These are phyloP conservation scores for Trichoderma oligosporum DNA, from an alignment of 2,329 filamentous ascomycete species.

Conservation along the genomic window DNA sequence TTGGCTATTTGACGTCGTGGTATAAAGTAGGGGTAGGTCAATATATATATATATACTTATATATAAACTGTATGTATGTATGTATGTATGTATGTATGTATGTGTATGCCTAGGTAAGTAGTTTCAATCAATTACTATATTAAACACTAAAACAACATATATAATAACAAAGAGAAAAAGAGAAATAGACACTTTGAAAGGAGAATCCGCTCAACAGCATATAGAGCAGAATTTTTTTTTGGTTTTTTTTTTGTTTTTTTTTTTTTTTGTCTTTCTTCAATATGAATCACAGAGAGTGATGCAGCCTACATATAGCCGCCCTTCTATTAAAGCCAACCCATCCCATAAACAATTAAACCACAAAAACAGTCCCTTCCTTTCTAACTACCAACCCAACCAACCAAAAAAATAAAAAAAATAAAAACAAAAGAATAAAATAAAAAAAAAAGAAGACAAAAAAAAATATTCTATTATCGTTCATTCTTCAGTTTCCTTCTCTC, in stretches of 20 bases:
- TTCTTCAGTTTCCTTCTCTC: slow-evolving; percentile 8
- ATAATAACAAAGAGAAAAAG: neutral
- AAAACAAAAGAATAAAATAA: neutral
- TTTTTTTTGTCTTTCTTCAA: neutral
- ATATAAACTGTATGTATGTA: slow-evolving; percentile 12
- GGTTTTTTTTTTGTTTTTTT: neutral
- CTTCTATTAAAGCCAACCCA: slow-evolving; percentile 8
- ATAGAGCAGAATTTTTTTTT: neutral
- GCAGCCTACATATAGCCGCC: slow-evolving; percentile 1
- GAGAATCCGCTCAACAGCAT: neutral
- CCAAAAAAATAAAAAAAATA: neutral
- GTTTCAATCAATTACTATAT: neutral
- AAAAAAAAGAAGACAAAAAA: neutral
- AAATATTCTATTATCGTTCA: slow-evolving; percentile 15
- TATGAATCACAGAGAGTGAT: slow-evolving; percentile 5
- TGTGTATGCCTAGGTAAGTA: neutral
- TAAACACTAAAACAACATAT: slow-evolving; percentile 15
- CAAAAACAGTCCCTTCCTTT: neutral
- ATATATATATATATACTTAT: neutral
- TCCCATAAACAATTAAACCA: neutral
- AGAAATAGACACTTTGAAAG: neutral
- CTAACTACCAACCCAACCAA: neutral
- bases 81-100: neutral
- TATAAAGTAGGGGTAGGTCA: too few species aligned
- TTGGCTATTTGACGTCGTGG: too few species aligned